These are phyloP conservation scores for Pinus albicaulis DNA, from an alignment of 75 land plant genomes.

Conservation along the genomic window DNA sequence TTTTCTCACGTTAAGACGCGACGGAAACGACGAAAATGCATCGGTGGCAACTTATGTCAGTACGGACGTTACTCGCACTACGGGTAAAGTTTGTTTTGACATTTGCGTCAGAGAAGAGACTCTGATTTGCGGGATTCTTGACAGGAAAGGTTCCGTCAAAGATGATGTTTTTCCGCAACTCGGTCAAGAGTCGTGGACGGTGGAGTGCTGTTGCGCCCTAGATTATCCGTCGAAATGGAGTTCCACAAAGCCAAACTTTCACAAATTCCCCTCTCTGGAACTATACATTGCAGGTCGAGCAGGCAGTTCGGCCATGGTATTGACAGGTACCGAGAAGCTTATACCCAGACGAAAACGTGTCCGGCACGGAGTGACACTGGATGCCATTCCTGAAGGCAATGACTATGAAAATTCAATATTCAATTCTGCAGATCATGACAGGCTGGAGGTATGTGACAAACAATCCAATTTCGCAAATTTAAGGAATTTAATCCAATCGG, in stretches of 20 bases:
- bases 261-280: constrained; percentile 25
- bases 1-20: constrained; percentile 17
- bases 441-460: neutral
- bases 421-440: neutral
- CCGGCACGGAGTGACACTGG: constrained; percentile 15
- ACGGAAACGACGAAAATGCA: constrained; percentile 17
- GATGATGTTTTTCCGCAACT: neutral
- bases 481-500: neutral
- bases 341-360: constrained; percentile 12
- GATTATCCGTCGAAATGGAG: constrained; percentile 25
- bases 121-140: constrained; percentile 23
- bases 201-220: constrained; percentile 40
- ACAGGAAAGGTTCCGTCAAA: constrained; percentile 5
- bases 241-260: constrained; percentile 5
- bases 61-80: constrained; percentile 33
- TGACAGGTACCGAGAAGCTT: constrained; percentile 30
- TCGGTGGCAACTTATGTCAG: constrained; percentile 28
- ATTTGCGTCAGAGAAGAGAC: constrained; percentile 24
- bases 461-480: neutral
- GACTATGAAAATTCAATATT: constrained; percentile 12
- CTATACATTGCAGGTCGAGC: constrained; percentile 32
- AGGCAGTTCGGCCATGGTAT: constrained; percentile 15
- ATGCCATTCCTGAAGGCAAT: constrained; percentile 36
- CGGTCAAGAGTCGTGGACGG: constrained; percentile 20
- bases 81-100: constrained; percentile 28